Conservation (phyloP, 257 asterid species). For the Solanum bulbocastanum region DNA sequence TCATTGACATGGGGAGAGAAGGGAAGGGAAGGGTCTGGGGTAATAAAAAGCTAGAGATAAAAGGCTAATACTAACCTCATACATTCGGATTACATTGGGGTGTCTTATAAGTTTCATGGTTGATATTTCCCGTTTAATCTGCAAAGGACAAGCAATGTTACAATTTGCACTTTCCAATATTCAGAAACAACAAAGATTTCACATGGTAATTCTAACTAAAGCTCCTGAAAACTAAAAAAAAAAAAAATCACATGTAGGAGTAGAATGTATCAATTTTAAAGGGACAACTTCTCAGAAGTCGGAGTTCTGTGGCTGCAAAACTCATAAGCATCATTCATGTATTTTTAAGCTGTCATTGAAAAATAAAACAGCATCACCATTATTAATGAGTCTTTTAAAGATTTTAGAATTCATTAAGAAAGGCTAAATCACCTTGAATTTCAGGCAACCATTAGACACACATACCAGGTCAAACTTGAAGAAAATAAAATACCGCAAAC, state of each 20-base stretch:
- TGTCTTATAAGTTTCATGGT: conserved; percentile 91
- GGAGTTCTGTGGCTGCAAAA: neutral
- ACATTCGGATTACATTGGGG: conserved; percentile 90
- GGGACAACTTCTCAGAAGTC: neutral
- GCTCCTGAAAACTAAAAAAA: neutral
- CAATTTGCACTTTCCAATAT: neutral
- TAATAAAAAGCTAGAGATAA: neutral
- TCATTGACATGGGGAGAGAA: neutral
- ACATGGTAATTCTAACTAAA: neutral
- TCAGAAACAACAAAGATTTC: neutral
- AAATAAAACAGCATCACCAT: neutral
- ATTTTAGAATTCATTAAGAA: neutral
- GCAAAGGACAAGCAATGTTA: conserved; percentile 14
- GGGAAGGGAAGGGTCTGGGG: neutral
- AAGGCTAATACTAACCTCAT: conserved; percentile 44
- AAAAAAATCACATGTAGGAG: neutral
- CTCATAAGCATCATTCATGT: neutral
- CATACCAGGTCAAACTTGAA: neutral
- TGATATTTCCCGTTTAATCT: conserved; percentile 93
- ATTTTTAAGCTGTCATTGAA: neutral
- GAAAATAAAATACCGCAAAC: neutral
- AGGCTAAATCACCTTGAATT: neutral
- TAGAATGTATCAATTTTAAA: neutral
- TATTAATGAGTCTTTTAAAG: neutral
- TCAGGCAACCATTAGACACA: neutral